A percentile compares a stretch with the other conserved stretches of the same genome.
phyloP scores from a whole-genome alignment of 805 yeast species.

The Lachancea dasiensis region DNA sequence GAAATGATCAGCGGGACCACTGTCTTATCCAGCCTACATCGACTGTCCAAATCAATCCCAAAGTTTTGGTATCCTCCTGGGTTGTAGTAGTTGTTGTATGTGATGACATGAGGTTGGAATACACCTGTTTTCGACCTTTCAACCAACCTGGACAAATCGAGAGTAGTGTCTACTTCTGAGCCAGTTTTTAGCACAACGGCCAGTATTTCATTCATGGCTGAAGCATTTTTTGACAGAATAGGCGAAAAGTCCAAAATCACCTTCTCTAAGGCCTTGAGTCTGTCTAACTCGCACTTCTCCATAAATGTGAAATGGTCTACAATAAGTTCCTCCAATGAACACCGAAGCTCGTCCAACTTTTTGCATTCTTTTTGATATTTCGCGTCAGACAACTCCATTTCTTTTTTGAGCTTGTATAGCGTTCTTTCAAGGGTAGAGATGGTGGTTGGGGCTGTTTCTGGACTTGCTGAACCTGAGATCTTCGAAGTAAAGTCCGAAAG shows the following conservation, averaged over 20 bases:
- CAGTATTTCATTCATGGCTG: slow-evolving; percentile 49
- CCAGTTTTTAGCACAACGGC: slow-evolving; percentile 61
- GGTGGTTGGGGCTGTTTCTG: slow-evolving; percentile 7
- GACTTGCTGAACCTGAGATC: neutral
- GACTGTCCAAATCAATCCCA: slow-evolving; percentile 70
- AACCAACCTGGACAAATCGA: slow-evolving; percentile 60
- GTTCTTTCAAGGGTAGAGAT: slow-evolving; percentile 29
- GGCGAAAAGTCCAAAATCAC: slow-evolving; percentile 69
- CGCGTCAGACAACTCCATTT: slow-evolving; percentile 52
- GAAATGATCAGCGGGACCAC: slow-evolving; percentile 67
- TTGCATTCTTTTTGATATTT: slow-evolving; percentile 49
- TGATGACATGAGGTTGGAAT: slow-evolving; percentile 63
- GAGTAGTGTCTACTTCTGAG: slow-evolving; percentile 63
- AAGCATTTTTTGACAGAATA: slow-evolving; percentile 54
- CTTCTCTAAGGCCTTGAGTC: slow-evolving; percentile 69
- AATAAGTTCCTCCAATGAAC: slow-evolving; percentile 66
- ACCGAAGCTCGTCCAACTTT: slow-evolving; percentile 58
- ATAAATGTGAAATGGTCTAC: slow-evolving; percentile 68
- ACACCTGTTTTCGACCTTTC: slow-evolving; percentile 68
- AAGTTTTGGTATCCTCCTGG: slow-evolving; percentile 63
- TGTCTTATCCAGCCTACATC: slow-evolving; percentile 64
- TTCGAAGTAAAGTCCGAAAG: slow-evolving; percentile 15
- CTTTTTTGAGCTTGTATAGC: slow-evolving; percentile 46
- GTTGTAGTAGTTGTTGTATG: slow-evolving; percentile 76
- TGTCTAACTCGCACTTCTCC: slow-evolving; percentile 78